Evolutionary conservation across 2,329 filamentous ascomycete species (phyloP).

Genomic region (Cercospora sp.): DNA sequence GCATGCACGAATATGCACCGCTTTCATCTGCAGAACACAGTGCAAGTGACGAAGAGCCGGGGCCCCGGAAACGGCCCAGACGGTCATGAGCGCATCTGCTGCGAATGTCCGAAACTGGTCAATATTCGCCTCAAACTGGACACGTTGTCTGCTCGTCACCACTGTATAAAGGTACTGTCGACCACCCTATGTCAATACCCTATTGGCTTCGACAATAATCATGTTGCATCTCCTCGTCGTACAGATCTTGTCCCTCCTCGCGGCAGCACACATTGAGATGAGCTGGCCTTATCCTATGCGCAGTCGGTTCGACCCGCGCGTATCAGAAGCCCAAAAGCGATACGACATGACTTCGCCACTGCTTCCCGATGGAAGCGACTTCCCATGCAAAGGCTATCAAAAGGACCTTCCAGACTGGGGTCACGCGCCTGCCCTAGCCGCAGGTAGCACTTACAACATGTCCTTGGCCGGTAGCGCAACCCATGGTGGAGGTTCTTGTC

Average conservation of each 20-base stretch:
- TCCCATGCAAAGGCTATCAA: conserved; percentile 72
- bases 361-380: conserved; percentile 54
- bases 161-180: too few relatives aligned
- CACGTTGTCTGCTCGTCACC: too few relatives aligned
- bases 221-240: not conserved
- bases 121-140: too few relatives aligned
- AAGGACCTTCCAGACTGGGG: conserved; percentile 51
- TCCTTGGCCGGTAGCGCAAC: conserved; percentile 70
- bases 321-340: not conserved
- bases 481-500: conserved; percentile 89
- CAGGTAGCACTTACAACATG: conserved; percentile 64
- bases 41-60: too few relatives aligned
- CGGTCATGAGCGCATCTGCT: too few relatives aligned
- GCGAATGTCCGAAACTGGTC: too few relatives aligned
- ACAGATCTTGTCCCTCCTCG: conserved; percentile 13
- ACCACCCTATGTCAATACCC: too few relatives aligned
- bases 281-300: conserved; percentile 5
- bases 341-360: conserved; percentile 54
- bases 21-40: too few relatives aligned
- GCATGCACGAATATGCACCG: too few relatives aligned
- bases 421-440: conserved; percentile 48
- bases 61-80: too few relatives aligned
- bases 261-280: conserved; percentile 1
- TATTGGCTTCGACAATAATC: too few relatives aligned
- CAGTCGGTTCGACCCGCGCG: not conserved